Evolutionary conservation across 1,139 yeast species (phyloP).

Genomic region (Meyerozyma guilliermondii): DNA sequence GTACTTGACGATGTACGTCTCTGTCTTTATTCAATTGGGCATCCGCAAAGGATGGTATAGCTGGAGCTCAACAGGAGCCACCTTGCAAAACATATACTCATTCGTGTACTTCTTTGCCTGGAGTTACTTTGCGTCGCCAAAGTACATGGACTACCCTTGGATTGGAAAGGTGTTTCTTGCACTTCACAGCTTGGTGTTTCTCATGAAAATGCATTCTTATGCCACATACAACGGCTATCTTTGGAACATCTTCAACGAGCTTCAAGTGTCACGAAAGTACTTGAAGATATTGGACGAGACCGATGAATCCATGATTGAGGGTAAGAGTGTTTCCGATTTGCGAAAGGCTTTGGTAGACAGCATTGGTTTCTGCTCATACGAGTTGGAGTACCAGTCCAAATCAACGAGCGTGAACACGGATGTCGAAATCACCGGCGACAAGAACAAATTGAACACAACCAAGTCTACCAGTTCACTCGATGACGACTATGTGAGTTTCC

Average conservation of each 20-base stretch:
- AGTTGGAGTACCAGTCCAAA: slow-evolving; percentile 46
- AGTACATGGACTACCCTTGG: slow-evolving; percentile 61
- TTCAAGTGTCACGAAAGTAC: slow-evolving; percentile 39
- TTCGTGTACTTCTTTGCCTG: slow-evolving; percentile 43
- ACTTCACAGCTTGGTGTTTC: slow-evolving; percentile 75
- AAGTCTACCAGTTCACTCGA: slow-evolving; percentile 11
- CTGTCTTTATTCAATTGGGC: slow-evolving; percentile 49
- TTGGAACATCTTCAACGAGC: slow-evolving; percentile 61
- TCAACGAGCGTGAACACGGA: slow-evolving; percentile 16
- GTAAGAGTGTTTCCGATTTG: slow-evolving; percentile 13
- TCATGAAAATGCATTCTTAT: slow-evolving; percentile 93
- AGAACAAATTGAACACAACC: slow-evolving; percentile 6
- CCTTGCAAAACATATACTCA: slow-evolving; percentile 55
- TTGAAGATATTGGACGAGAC: slow-evolving; percentile 19
- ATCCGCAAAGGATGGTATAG: slow-evolving; percentile 36
- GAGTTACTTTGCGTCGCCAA: slow-evolving; percentile 47
- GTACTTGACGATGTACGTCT: slow-evolving; percentile 60
- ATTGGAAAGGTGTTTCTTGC: slow-evolving; percentile 78
- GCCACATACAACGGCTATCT: slow-evolving; percentile 86
- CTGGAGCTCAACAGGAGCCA: slow-evolving; percentile 64
- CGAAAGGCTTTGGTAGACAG: slow-evolving; percentile 36
- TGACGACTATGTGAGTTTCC: slow-evolving; percentile 43
- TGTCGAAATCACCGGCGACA: slow-evolving; percentile 11
- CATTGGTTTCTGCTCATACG: slow-evolving; percentile 59
- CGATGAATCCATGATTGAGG: slow-evolving; percentile 6